phyloP scores from a whole-genome alignment of 768 basidiomycete genomes.

The Suillus bovinus region DNA sequence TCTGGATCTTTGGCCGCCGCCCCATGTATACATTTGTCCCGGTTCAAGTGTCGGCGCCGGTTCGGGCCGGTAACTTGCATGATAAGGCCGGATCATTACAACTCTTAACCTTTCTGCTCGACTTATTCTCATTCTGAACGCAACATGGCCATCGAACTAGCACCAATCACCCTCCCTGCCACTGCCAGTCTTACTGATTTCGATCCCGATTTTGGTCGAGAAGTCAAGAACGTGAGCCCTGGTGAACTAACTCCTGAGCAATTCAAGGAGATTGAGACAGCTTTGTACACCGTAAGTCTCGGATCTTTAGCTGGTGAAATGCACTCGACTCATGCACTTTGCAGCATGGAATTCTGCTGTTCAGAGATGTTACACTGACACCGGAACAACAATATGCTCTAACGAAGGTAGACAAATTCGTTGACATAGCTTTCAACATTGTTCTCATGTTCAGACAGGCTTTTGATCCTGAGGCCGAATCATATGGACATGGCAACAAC shows the following conservation, averaged over 20 bases:
- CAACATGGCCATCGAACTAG: slow-evolving; percentile 66
- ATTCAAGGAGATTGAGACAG: slow-evolving; percentile 66
- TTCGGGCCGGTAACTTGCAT: not conserved
- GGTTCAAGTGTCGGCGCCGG: too few species aligned
- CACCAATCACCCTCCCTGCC: slow-evolving; percentile 69
- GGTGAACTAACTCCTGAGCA: slow-evolving; percentile 57
- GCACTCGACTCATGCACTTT: slow-evolving; percentile 1
- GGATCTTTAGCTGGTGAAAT: not conserved
- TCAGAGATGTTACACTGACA: slow-evolving; percentile 64
- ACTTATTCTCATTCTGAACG: slow-evolving; percentile 9
- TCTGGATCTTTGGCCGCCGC: not conserved
- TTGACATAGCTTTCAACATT: slow-evolving; percentile 6
- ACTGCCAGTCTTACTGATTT: slow-evolving; percentile 70
- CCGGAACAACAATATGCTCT: slow-evolving; percentile 85
- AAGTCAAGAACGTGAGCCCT: slow-evolving; percentile 75
- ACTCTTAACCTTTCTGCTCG: not conserved
- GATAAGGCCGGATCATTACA: slow-evolving; percentile 1
- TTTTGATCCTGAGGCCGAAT: slow-evolving; percentile 64
- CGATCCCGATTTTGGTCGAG: slow-evolving; percentile 63
- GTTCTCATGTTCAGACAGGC: slow-evolving; percentile 46
- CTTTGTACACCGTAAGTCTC: slow-evolving; percentile 69
- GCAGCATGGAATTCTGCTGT: slow-evolving; percentile 74
- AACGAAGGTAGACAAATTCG: slow-evolving; percentile 61
- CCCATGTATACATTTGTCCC: too few species aligned
- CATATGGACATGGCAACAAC: slow-evolving; percentile 88